Percentiles rank a stretch among this genome's conserved stretches.
Conservation (phyloP, 2,329 filamentous ascomycete genomes). For the Fusarium mundagurra region DNA sequence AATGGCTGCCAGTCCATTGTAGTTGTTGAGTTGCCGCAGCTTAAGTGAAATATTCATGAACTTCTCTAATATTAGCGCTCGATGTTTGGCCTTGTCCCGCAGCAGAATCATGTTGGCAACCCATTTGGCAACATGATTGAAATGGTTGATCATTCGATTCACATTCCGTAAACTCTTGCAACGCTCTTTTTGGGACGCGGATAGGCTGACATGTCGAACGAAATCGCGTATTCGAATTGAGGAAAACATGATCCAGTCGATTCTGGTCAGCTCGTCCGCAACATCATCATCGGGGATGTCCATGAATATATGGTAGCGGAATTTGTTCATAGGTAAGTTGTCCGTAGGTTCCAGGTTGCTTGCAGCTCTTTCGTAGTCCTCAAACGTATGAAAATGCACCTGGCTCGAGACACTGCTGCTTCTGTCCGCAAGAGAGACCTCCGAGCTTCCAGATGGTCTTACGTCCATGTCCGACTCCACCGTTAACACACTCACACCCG, state of each 20-base stretch:
- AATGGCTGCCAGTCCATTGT: constrained; percentile 94
- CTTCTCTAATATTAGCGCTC: constrained; percentile 90
- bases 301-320: constrained; percentile 92
- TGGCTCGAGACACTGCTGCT: constrained; percentile 54
- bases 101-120: constrained; percentile 86
- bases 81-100: constrained; percentile 94
- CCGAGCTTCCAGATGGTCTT: constrained; percentile 59
- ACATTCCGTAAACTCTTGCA: constrained; percentile 85
- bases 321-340: constrained; percentile 78
- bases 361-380: constrained; percentile 84
- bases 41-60: constrained; percentile 92
- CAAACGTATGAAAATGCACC: constrained; percentile 72
- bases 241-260: constrained; percentile 98
- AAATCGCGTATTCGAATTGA: constrained; percentile 93
- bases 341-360: constrained; percentile 75
- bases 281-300: constrained; percentile 85
- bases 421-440: constrained; percentile 52
- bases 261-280: constrained; percentile 89
- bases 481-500: constrained; percentile 58
- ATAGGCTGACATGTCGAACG: constrained; percentile 87
- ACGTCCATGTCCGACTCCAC: constrained; percentile 59
- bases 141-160: constrained; percentile 93
- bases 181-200: constrained; percentile 74
- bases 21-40: constrained; percentile 92
- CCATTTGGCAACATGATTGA: constrained; percentile 86